Conservation (phyloP, 345 rosid genomes). For the Gossypium mustelinum region DNA sequence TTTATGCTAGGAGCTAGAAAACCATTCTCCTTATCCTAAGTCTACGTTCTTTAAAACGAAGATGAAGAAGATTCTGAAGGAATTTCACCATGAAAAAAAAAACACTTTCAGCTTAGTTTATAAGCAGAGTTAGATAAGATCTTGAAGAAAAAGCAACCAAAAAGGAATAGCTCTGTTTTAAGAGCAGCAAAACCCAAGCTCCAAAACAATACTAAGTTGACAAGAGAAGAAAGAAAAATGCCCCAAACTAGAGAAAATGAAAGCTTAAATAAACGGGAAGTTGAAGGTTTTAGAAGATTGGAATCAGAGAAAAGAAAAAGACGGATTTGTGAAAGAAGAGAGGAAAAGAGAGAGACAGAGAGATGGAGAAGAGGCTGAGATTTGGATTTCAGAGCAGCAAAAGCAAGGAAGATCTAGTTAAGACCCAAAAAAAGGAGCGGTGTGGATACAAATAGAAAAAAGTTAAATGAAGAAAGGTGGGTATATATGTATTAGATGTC, state of each 20-base stretch:
- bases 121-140: conserved; percentile 73
- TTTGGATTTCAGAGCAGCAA: conserved; percentile 33
- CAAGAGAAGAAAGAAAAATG: not conserved
- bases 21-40: conserved; percentile 19
- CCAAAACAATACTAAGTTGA: conserved; percentile 8
- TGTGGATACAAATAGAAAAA: not conserved
- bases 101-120: conserved; percentile 41
- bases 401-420: conserved; percentile 40
- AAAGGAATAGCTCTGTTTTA: conserved; percentile 11
- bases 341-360: not conserved
- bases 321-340: conserved; percentile 2
- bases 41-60: conserved; percentile 12
- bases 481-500: not conserved
- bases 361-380: conserved; percentile 6
- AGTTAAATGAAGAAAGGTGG: not conserved
- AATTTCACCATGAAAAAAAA: conserved; percentile 27
- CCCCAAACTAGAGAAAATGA: not conserved
- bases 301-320: not conserved
- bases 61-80: conserved; percentile 23
- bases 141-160: conserved; percentile 65
- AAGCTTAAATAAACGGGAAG: conserved; percentile 12
- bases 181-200: conserved; percentile 7
- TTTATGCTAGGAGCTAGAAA: conserved; percentile 12
- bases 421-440: not conserved
- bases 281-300: not conserved